Evolutionary conservation across 1,284 basidiomycete species (phyloP).

Genomic region (Stygiomarasmius scandens): DNA sequence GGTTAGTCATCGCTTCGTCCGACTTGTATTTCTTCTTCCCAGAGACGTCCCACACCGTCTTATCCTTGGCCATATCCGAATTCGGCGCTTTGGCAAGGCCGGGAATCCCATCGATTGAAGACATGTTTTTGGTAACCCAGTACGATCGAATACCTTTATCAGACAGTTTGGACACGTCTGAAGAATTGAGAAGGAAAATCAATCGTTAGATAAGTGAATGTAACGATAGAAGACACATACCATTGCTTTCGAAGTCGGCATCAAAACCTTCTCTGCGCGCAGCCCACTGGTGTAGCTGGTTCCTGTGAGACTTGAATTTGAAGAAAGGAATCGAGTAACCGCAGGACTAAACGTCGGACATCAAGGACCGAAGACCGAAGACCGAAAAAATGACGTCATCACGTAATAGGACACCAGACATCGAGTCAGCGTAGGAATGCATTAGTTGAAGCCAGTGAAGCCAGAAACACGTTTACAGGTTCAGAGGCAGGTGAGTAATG

Average conservation of each 20-base stretch:
- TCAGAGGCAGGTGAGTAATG: no score
- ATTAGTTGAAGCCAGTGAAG: no score
- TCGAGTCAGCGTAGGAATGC: no score
- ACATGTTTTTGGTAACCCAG: constrained; percentile 44
- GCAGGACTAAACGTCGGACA: no score
- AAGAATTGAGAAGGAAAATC: not conserved
- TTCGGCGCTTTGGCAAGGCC: constrained; percentile 32
- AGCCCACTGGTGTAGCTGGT: constrained; percentile 38
- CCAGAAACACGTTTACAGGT: no score
- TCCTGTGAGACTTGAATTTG: constrained; percentile 48
- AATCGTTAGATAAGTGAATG: not conserved
- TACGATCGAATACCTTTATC: constrained; percentile 43
- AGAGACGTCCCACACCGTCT: not conserved
- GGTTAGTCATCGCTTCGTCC: not conserved
- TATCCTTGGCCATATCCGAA: not conserved
- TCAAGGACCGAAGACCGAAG: no score
- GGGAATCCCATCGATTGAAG: constrained; percentile 49
- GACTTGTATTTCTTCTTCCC: not conserved
- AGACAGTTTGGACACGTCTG: not conserved
- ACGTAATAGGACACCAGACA: no score
- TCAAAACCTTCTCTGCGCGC: constrained; percentile 29
- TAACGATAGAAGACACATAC: not conserved
- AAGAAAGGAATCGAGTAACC: constrained; percentile 54
- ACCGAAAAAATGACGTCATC: no score
- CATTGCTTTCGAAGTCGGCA: constrained; percentile 24